Base-by-base conservation (phyloP, 768 basidiomycete genomes). In the Daedaleopsis sinensis region DNA sequence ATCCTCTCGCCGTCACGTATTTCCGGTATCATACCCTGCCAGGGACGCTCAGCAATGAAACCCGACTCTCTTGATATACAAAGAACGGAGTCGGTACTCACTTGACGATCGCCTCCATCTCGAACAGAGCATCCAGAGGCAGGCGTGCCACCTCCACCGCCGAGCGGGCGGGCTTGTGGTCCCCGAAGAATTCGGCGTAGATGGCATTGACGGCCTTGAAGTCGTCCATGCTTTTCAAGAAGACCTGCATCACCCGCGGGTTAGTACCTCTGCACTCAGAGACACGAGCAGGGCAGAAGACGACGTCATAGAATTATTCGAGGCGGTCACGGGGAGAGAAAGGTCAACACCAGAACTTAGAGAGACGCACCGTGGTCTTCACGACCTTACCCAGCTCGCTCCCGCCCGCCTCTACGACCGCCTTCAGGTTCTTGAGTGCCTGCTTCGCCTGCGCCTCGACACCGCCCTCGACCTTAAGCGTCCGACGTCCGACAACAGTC, bases 211-310 rank as follows among this genome's bases (percentile, higher is more conserved):
- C 86, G 43, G 82, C 77, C 4, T 71, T 86, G 71, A 98, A 98
- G 74, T 99, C 92, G 66, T 92, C 80, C 93, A 98, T 96, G 63
- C 84, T 79, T 74, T 96, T 94, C 72, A 98, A 76, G 79, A 97
- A 98, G 24, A 96, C 89, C 94, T 95, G 37, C 16, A 47, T 42
- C 49, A 37, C 51, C 24, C 18, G 13, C 27, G 49, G 24, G 1
- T 51, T 12, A 52, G 49, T 18, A 15, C 16, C 35, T 13, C 10
- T 13, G 21, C 38, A n/a, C n/a, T 35, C 47, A 15, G 35, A n/a
- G 18, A 37, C 37, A 43, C 36, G 24, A 19, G 23, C 44, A 55
- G 47, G 23, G 36, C 10, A 24, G 37, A 59, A 24, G 23, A 7
- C 27, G 27, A 3, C 27, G 27, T 32, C 7, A 7, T 32, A 32